These are phyloP conservation scores for Pyracantha coccinea DNA, from an alignment of 331 rosid genomes.

Conservation along the genomic window DNA sequence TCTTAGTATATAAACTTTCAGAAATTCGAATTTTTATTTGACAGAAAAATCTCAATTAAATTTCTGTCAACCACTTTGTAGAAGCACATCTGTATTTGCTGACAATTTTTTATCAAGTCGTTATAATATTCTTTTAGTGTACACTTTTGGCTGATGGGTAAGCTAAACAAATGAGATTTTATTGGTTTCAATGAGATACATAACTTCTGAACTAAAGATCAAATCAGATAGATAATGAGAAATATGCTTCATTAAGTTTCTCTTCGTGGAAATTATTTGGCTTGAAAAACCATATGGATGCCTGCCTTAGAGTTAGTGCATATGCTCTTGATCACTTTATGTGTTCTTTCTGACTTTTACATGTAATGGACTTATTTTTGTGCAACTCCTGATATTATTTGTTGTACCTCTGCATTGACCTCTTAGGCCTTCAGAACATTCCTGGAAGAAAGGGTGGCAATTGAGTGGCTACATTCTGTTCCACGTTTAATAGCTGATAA, in stretches of 20 bases:
- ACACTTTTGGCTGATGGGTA: background rate
- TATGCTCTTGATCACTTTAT: background rate
- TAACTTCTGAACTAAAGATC: background rate
- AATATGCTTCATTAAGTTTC: background rate
- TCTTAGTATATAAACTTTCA: background rate
- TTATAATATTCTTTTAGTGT: background rate
- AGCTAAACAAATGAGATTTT: background rate
- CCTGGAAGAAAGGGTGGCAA: slow-evolving; percentile 55
- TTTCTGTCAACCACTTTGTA: background rate
- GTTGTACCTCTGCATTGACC: background rate
- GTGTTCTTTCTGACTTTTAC: background rate
- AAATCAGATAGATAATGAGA: background rate
- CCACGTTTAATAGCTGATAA: slow-evolving; percentile 74
- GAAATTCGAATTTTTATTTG: background rate
- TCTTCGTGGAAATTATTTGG: background rate
- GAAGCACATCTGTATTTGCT: background rate
- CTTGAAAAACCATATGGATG: background rate
- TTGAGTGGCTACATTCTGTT: slow-evolving; percentile 87
- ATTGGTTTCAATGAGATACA: background rate
- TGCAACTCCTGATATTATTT: slow-evolving; percentile 9
- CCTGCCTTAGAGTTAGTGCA: background rate
- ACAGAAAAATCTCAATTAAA: background rate
- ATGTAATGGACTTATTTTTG: background rate
- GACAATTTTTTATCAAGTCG: background rate
- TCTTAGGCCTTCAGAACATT: slow-evolving; percentile 71